phyloP scores from a whole-genome alignment of 768 basidiomycete species.

The Rhodocollybia butyracea region DNA sequence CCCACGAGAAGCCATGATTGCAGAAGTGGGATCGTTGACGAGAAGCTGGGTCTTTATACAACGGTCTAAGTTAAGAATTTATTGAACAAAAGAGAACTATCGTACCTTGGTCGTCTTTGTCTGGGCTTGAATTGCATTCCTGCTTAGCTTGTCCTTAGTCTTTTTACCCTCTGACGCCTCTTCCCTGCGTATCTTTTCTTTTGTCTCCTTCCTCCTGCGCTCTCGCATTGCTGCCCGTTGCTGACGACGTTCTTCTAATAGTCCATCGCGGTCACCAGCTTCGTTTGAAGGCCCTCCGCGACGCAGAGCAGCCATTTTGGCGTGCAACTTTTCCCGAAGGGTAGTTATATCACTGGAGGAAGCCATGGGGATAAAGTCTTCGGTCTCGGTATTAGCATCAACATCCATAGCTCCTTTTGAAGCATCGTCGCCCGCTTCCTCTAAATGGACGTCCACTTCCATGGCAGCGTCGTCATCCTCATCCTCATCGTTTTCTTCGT shows the following conservation, averaged over 20 bases:
- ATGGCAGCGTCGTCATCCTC: conserved; percentile 38
- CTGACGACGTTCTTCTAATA: conserved; percentile 75
- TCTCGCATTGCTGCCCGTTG: conserved; percentile 84
- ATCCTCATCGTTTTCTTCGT: conserved; percentile 10
- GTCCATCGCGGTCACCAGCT: conserved; percentile 69
- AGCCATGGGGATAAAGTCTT: conserved; percentile 60
- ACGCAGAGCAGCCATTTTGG: conserved; percentile 69
- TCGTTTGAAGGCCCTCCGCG: conserved; percentile 36
- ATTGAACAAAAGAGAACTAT: not conserved
- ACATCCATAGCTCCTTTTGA: conserved; percentile 48
- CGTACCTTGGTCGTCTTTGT: conserved; percentile 53
- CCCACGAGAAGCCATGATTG: conserved; percentile 25
- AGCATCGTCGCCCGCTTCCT: conserved; percentile 23
- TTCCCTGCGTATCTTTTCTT: conserved; percentile 72
- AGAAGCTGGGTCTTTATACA: conserved; percentile 60
- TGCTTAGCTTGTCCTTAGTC: conserved; percentile 42
- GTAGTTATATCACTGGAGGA: conserved; percentile 55
- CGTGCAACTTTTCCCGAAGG: conserved; percentile 72
- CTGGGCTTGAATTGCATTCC: conserved; percentile 27
- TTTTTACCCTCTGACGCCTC: conserved; percentile 55
- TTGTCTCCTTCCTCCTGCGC: conserved; percentile 79
- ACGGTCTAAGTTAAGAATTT: not conserved
- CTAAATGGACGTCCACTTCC: conserved; percentile 7
- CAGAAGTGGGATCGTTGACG: conserved; percentile 50
- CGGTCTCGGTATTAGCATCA: conserved; percentile 38